Conservation (phyloP, 2,329 filamentous ascomycete genomes). For the Fusarium falciforme region DNA sequence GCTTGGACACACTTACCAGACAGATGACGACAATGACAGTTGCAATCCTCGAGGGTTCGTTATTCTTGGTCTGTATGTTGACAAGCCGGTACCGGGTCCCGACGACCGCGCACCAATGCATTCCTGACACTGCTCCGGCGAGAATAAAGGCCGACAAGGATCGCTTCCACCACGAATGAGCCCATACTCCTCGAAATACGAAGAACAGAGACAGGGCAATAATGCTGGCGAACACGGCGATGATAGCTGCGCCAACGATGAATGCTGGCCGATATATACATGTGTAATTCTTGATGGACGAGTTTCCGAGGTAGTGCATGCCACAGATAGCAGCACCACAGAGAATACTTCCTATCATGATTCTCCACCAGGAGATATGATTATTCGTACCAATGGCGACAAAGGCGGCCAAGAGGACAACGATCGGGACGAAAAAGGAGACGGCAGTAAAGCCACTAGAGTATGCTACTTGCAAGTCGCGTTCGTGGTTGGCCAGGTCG, state of each 20-base stretch:
- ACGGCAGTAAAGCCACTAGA: slow-evolving; percentile 76
- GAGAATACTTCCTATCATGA: slow-evolving; percentile 71
- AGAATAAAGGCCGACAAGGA: slow-evolving; percentile 73
- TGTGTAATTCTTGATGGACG: slow-evolving; percentile 80
- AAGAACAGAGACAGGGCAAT: slow-evolving; percentile 81
- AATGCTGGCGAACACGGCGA: slow-evolving; percentile 77
- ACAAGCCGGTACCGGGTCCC: slow-evolving; percentile 75
- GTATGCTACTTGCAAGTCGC: slow-evolving; percentile 77
- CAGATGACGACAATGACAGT: slow-evolving; percentile 80
- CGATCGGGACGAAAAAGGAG: slow-evolving; percentile 82
- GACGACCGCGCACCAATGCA: slow-evolving; percentile 84
- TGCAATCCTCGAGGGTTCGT: slow-evolving; percentile 65
- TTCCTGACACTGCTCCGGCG: slow-evolving; percentile 80
- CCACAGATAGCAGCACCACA: slow-evolving; percentile 81
- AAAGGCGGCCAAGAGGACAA: slow-evolving; percentile 79
- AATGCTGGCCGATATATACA: slow-evolving; percentile 69
- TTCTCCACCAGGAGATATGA: slow-evolving; percentile 66
- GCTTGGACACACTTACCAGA: slow-evolving; percentile 62
- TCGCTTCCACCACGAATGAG: slow-evolving; percentile 81
- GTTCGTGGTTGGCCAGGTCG: slow-evolving; percentile 71
- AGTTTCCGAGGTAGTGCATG: slow-evolving; percentile 90
- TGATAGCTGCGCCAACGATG: slow-evolving; percentile 76
- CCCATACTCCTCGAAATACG: slow-evolving; percentile 79
- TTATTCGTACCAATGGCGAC: slow-evolving; percentile 72
- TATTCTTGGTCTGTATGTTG: slow-evolving; percentile 46